Percentiles rank a stretch among this genome's conserved stretches.
Evolutionary conservation across 1,139 yeast genomes (phyloP).

Genomic region (Pichia sp.): DNA sequence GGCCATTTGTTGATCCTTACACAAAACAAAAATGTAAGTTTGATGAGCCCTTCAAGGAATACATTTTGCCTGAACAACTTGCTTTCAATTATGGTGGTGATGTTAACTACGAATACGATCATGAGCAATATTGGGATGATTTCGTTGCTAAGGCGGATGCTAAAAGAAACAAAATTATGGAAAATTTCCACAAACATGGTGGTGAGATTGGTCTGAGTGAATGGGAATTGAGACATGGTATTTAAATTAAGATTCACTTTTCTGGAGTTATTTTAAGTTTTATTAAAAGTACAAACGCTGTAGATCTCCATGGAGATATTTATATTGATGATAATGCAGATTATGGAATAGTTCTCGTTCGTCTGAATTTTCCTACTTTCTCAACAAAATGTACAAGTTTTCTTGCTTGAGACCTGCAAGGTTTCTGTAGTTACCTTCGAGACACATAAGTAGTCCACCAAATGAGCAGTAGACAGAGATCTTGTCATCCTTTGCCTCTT

Average conservation of each 20-base stretch:
- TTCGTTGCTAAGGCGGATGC: constrained; percentile 50
- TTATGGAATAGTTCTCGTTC: too few relatives aligned
- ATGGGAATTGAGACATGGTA: constrained; percentile 24
- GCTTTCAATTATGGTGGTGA: constrained; percentile 49
- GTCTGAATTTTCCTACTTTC: constrained; percentile 36
- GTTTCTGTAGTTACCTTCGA: constrained; percentile 92
- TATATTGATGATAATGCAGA: too few relatives aligned
- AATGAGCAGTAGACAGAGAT: constrained; percentile 90
- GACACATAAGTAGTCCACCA: constrained; percentile 90
- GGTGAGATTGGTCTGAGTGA: constrained; percentile 63
- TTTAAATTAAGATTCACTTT: constrained; percentile 7
- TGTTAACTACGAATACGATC: constrained; percentile 62
- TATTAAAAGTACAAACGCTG: too few relatives aligned
- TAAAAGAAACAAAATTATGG: constrained; percentile 49
- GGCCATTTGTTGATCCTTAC: constrained; percentile 61
- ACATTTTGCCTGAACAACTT: constrained; percentile 46
- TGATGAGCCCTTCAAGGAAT: constrained; percentile 50
- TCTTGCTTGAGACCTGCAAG: constrained; percentile 89
- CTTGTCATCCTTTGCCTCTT: constrained; percentile 62
- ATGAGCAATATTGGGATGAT: constrained; percentile 73
- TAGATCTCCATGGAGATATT: too few relatives aligned
- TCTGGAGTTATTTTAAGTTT: neutral
- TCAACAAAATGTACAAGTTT: constrained; percentile 82
- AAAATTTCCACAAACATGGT: constrained; percentile 63
- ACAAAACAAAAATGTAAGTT: constrained; percentile 54